Base-by-base conservation (phyloP, 352 stramenopile species). In the Phytopythium aichiense region DNA sequence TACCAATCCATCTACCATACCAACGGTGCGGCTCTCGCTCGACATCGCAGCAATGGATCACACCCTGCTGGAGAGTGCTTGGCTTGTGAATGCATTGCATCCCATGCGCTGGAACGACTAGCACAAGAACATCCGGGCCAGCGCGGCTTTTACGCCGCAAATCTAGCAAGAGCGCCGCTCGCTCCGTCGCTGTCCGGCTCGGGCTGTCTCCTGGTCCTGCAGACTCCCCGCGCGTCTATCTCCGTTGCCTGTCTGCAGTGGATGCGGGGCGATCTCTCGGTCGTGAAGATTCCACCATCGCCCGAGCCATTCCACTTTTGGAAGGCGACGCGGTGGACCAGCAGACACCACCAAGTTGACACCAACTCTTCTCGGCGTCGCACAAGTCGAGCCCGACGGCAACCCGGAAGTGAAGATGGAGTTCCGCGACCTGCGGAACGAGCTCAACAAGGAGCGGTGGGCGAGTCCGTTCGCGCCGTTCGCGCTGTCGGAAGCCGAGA, bases 401-500 rank as follows among this genome's bases (percentile, higher is more conserved):
- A n/a, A 30, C 20, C 35, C 25, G 0, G n/a, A 4, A 60, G 23
- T 4, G 15, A 2, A 12, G 22, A 60, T 60, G 54, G 54, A 60
- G 37, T 51, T 60, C 23, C 54, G 54, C 13, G 54, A 60, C 54
- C 54, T 60, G 37, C 37, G 38, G 4, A 31, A 51, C 54, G 54
- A 60, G 54, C 37, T 60, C 37, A 51, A 23, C 54, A 51, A 60
- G 54, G 54, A 60, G 15, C 38, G 40, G 22, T 60, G 54, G 54
- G 15, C 54, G 54, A 60, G 54, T 37, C 38, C 54, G 15, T 60
- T 60, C 22, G 35, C 37, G 54, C 54, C 54, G 8, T 42, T 84
- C 16, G 43, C 61, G 16, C 65, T 88, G 33, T 84, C 78, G 18
- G 64, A 71, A 40, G 77, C 84, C 51, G 82, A 89, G 54, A 67